phyloP scores from a whole-genome alignment of 2,329 filamentous ascomycete species.

The Xylariaceae sp. region DNA sequence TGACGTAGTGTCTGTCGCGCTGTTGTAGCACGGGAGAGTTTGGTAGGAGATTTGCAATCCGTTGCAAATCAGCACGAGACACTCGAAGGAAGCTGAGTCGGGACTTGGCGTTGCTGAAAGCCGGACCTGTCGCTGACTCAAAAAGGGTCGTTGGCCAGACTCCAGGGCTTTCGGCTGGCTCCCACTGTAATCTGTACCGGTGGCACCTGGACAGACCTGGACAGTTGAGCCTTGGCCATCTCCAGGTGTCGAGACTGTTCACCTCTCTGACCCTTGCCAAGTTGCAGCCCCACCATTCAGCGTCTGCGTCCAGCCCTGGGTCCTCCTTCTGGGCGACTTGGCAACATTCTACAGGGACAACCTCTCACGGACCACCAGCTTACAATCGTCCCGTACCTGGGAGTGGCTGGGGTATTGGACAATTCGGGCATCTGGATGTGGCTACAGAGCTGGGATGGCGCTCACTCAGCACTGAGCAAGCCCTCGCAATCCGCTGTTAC shows the following conservation, averaged over 20 bases:
- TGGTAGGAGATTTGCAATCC: slow-evolving; percentile 1
- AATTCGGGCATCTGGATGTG: background rate
- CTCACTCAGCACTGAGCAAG: slow-evolving; percentile 1
- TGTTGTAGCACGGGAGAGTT: background rate
- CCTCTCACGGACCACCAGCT: background rate
- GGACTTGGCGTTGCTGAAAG: background rate
- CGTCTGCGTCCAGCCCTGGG: too few species aligned
- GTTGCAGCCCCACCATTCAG: too few species aligned
- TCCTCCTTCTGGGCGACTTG: too few species aligned
- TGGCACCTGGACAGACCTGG: too few species aligned
- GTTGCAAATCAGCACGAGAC: slow-evolving; percentile 1
- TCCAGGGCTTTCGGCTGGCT: too few species aligned
- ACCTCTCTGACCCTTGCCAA: too few species aligned
- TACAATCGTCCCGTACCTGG: too few species aligned
- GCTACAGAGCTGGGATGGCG: background rate
- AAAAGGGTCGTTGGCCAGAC: too few species aligned
- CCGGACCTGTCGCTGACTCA: too few species aligned
- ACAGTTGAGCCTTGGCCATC: background rate
- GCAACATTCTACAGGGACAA: background rate
- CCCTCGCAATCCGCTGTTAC: background rate
- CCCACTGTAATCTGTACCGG: too few species aligned
- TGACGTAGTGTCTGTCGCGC: background rate
- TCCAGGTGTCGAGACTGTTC: background rate
- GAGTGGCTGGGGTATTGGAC: background rate
- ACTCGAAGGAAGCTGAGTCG: background rate